Evolutionary conservation across 768 basidiomycete genomes (phyloP).

Genomic region (Xerocomellus dryophilus): DNA sequence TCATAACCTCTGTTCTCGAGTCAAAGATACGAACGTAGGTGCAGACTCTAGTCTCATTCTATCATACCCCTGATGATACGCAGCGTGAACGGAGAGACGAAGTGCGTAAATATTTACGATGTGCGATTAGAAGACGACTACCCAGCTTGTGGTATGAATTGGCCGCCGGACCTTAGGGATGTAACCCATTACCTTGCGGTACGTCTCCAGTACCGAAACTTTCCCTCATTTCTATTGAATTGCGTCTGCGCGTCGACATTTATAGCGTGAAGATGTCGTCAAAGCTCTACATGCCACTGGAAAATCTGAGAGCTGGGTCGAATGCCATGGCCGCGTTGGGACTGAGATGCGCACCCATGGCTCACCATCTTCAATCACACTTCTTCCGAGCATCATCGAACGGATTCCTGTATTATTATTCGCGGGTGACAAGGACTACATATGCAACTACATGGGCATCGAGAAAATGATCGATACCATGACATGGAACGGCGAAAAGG

Average conservation of each 20-base stretch:
- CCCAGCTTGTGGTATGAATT: slow-evolving; percentile 96
- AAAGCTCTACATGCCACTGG: slow-evolving; percentile 75
- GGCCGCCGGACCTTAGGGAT: slow-evolving; percentile 83
- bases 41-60: neutral
- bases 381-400: slow-evolving; percentile 77
- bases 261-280: slow-evolving; percentile 77
- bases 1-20: slow-evolving; percentile 47
- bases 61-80: neutral
- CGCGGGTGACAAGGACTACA: slow-evolving; percentile 92
- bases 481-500: slow-evolving; percentile 82
- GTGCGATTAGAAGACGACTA: slow-evolving; percentile 80
- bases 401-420: slow-evolving; percentile 86
- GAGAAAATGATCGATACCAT: slow-evolving; percentile 81
- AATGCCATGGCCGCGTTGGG: slow-evolving; percentile 74
- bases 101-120: slow-evolving; percentile 95
- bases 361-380: slow-evolving; percentile 66
- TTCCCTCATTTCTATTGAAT: neutral
- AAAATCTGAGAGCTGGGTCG: slow-evolving; percentile 80
- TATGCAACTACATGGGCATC: slow-evolving; percentile 93
- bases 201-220: slow-evolving; percentile 30
- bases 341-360: slow-evolving; percentile 51
- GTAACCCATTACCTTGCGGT: slow-evolving; percentile 81
- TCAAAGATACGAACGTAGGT: slow-evolving; percentile 24
- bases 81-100: slow-evolving; percentile 64
- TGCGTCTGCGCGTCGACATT: neutral